Conservation (phyloP, 1,284 basidiomycete species). For the Trichosporon sp. region DNA sequence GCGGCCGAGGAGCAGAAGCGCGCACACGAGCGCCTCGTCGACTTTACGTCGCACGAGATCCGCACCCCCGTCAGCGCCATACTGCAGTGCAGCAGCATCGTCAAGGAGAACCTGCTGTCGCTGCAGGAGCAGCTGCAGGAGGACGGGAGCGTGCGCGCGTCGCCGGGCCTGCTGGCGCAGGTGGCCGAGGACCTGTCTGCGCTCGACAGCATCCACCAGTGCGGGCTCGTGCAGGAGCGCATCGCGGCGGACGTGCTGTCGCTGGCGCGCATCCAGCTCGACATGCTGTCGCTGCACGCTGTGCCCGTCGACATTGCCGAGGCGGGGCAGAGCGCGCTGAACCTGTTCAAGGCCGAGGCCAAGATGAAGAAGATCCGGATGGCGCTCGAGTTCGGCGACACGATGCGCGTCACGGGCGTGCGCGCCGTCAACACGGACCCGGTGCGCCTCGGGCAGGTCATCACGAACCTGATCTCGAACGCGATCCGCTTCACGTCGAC, state of each 20-base stretch:
- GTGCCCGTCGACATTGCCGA: slow-evolving; percentile 35
- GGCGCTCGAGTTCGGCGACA: slow-evolving; percentile 19
- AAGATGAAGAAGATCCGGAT: slow-evolving; percentile 26
- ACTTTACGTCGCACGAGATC: slow-evolving; percentile 37
- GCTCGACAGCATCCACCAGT: slow-evolving; percentile 37
- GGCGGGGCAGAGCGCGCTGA: slow-evolving; percentile 31
- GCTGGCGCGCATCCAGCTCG: slow-evolving; percentile 48
- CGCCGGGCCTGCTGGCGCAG: slow-evolving; percentile 26
- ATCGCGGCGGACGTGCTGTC: slow-evolving; percentile 51
- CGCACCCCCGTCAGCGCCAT: slow-evolving; percentile 34
- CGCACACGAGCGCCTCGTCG: slow-evolving; percentile 35
- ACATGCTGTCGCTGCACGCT: slow-evolving; percentile 26
- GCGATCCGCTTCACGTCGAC: slow-evolving; percentile 30
- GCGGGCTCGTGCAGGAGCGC: slow-evolving; percentile 50
- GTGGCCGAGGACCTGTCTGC: slow-evolving; percentile 42
- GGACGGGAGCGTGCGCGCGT: slow-evolving; percentile 10
- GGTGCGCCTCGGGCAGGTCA: slow-evolving; percentile 35
- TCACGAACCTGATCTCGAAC: slow-evolving; percentile 32
- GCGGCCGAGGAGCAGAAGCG: slow-evolving; percentile 30
- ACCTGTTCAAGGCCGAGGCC: slow-evolving; percentile 27
- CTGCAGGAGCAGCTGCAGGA: slow-evolving; percentile 21
- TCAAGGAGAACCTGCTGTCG: slow-evolving; percentile 31
- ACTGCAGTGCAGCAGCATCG: slow-evolving; percentile 32
- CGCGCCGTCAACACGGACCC: slow-evolving; percentile 30
- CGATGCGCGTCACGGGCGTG: slow-evolving; percentile 13